Evolutionary conservation across 164 flowering plant species (phyloP).

Genomic region (Tetrastigma voinierianum): DNA sequence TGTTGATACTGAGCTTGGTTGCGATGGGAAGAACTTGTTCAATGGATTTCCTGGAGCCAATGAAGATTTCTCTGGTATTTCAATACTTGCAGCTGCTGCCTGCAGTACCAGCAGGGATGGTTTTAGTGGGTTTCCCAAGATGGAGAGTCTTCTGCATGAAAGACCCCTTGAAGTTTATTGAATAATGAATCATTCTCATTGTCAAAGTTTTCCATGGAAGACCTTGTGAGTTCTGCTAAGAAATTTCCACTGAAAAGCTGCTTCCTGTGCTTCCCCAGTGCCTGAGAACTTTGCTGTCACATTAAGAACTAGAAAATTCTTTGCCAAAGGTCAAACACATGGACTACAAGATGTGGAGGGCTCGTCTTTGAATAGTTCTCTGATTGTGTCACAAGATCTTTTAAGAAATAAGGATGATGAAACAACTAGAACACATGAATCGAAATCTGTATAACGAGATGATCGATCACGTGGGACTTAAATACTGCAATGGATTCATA

Average conservation of each 20-base stretch:
- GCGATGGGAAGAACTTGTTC: conserved; percentile 6
- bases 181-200: conserved; percentile 10
- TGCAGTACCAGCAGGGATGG: conserved; percentile 30
- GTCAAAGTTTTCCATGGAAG: conserved; percentile 11
- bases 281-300: conserved; percentile 2
- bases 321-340: conserved; percentile 7
- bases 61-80: conserved; percentile 55
- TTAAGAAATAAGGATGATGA: conserved; percentile 9
- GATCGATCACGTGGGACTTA: conserved; percentile 55
- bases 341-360: conserved; percentile 3
- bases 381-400: conserved; percentile 3
- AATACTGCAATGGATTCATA: conserved; percentile 52
- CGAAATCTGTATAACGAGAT: conserved; percentile 32
- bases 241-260: conserved; percentile 16
- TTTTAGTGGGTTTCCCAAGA: conserved; percentile 7
- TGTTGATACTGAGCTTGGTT: conserved; percentile 6
- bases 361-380: conserved; percentile 3
- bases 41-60: conserved; percentile 11
- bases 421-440: conserved; percentile 2
- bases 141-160: conserved; percentile 15
- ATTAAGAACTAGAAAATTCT: conserved; percentile 1
- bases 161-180: conserved; percentile 4
- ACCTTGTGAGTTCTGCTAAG: conserved; percentile 7
- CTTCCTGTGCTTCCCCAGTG: conserved; percentile 3
- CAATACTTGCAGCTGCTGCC: conserved; percentile 59